phyloP scores from a whole-genome alignment of 371 early-diverging fungal genomes.

The Lichtheimia hyalospora region DNA sequence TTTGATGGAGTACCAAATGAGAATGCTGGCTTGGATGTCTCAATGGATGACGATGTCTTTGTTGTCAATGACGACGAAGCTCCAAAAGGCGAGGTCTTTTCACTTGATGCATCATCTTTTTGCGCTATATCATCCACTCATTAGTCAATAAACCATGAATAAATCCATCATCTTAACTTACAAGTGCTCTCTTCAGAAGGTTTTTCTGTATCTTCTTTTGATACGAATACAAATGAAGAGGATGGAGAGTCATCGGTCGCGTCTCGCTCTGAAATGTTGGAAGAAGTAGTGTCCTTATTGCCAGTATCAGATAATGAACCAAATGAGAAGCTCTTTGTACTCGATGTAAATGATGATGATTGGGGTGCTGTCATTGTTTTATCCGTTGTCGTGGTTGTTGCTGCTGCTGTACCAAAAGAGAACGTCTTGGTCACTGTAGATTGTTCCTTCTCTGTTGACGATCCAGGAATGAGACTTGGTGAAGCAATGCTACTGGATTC shows the following conservation, averaged over 20 bases:
- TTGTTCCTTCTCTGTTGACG: too few relatives aligned
- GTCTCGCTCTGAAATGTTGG: too few relatives aligned
- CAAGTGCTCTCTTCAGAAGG: slow-evolving; percentile 6
- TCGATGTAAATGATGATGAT: too few relatives aligned
- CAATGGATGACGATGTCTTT: too few relatives aligned
- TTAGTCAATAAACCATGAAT: neutral
- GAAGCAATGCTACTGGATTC: too few relatives aligned
- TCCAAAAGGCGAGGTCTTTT: neutral
- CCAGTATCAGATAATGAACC: too few relatives aligned
- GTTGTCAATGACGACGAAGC: neutral
- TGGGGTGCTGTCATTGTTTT: too few relatives aligned
- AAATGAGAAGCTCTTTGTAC: too few relatives aligned
- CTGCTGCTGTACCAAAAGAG: neutral
- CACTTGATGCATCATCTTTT: neutral
- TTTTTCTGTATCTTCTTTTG: neutral
- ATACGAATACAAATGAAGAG: too few relatives aligned
- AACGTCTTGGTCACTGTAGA: neutral
- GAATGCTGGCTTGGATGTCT: neutral
- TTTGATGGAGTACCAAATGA: neutral
- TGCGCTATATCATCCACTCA: neutral
- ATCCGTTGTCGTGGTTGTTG: neutral
- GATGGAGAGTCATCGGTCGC: too few relatives aligned
- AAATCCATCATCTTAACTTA: neutral
- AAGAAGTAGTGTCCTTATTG: too few relatives aligned
- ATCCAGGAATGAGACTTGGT: too few relatives aligned